Evolutionary conservation across 441 rosid genomes (phyloP).

Genomic region (Gossypium schwendimanii): DNA sequence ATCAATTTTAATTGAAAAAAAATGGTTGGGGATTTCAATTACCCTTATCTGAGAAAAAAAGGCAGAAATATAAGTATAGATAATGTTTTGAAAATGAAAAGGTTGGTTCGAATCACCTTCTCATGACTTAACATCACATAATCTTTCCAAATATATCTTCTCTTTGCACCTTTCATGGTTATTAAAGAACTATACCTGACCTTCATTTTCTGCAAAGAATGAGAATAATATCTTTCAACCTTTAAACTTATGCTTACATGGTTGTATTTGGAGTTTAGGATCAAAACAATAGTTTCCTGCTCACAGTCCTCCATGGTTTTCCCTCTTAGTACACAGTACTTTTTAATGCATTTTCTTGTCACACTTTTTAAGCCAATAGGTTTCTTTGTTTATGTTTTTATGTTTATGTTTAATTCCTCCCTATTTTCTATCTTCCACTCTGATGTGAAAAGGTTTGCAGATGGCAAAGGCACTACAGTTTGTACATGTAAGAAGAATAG

Average conservation of each 20-base stretch:
- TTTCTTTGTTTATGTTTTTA: not conserved
- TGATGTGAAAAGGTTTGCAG: slow-evolving; percentile 32
- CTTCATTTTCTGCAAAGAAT: not conserved
- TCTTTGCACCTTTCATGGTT: not conserved
- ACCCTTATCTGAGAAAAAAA: not conserved
- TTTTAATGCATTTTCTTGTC: not conserved
- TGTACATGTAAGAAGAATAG: slow-evolving; percentile 72
- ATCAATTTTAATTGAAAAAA: not conserved
- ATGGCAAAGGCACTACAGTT: slow-evolving; percentile 71
- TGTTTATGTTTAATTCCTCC: too few relatives aligned
- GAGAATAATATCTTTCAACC: not conserved
- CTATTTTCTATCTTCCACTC: not conserved
- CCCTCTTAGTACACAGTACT: not conserved
- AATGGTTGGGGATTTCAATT: not conserved
- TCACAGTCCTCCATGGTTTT: not conserved
- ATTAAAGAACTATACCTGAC: not conserved
- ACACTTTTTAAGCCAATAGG: not conserved
- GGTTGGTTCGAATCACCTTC: not conserved
- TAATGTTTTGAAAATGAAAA: not conserved
- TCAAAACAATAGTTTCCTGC: not conserved
- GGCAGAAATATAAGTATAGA: not conserved
- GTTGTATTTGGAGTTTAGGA: not conserved
- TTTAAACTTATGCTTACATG: not conserved
- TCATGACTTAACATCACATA: not conserved
- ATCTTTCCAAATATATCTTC: not conserved